Conservation (phyloP, 106 monocot species). For the Phalaenopsis aphrodite region DNA sequence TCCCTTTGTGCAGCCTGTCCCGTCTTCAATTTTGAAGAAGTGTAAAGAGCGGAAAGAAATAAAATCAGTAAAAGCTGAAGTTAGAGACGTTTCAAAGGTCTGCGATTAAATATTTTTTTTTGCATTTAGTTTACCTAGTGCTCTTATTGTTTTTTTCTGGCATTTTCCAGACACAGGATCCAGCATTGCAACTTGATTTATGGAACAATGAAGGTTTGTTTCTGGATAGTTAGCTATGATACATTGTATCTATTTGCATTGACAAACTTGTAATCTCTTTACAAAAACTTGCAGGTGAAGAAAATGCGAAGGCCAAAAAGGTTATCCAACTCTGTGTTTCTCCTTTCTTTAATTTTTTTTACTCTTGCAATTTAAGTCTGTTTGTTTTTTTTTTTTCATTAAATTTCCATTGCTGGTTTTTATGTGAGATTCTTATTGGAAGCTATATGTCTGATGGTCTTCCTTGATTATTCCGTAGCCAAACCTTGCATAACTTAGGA, state of each 20-base stretch:
- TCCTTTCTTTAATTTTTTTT: background rate
- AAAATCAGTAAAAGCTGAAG: slow-evolving; percentile 9
- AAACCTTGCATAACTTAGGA: background rate
- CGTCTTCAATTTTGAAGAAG: slow-evolving; percentile 51
- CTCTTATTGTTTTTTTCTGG: slow-evolving; percentile 3
- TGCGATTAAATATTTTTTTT: background rate
- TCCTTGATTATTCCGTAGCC: background rate
- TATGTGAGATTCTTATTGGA: background rate
- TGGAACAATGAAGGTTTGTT: slow-evolving; percentile 55
- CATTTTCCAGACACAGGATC: slow-evolving; percentile 33
- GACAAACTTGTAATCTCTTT: background rate
- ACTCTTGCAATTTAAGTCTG: background rate
- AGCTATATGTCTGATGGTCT: background rate
- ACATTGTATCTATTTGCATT: background rate
- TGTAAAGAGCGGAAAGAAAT: slow-evolving; percentile 32
- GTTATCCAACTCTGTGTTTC: slow-evolving; percentile 8
- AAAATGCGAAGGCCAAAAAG: slow-evolving; percentile 27
- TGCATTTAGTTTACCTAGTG: background rate
- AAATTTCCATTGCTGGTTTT: background rate
- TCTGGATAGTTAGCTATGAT: background rate
- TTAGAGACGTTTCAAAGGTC: slow-evolving; percentile 28
- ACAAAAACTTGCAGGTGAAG: slow-evolving; percentile 34
- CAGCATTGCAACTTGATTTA: slow-evolving; percentile 30
- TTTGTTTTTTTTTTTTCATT: background rate
- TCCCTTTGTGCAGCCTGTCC: slow-evolving; percentile 53